Evolutionary conservation across 2,329 filamentous ascomycete genomes (phyloP).

Genomic region (Neonectria sp.): DNA sequence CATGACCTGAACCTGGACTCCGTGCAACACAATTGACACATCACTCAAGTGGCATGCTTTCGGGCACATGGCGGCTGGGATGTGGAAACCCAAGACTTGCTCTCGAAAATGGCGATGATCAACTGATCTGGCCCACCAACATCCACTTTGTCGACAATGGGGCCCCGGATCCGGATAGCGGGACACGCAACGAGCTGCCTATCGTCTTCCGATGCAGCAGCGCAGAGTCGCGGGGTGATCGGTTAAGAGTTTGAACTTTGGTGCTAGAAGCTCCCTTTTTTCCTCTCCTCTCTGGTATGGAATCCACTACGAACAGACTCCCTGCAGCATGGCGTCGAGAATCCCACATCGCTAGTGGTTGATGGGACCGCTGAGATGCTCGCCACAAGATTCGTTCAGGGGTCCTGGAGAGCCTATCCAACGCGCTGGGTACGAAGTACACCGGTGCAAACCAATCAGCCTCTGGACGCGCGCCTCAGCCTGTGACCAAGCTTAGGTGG

Average conservation of each 20-base stretch:
- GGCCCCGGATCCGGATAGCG: slow-evolving; percentile 8
- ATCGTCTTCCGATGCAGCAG: not conserved
- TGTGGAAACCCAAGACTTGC: slow-evolving; percentile 12
- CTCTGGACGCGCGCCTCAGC: slow-evolving; percentile 27
- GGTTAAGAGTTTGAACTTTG: slow-evolving; percentile 7
- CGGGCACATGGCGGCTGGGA: slow-evolving; percentile 4
- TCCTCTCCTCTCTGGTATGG: slow-evolving; percentile 2
- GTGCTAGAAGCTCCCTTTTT: slow-evolving; percentile 16
- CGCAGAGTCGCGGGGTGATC: not conserved
- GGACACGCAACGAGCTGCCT: slow-evolving; percentile 2
- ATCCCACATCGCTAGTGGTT: slow-evolving; percentile 30
- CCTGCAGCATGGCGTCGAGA: slow-evolving; percentile 31
- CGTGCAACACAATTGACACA: slow-evolving; percentile 28
- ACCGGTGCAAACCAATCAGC: slow-evolving; percentile 41
- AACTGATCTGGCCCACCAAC: slow-evolving; percentile 30
- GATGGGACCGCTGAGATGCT: slow-evolving; percentile 32
- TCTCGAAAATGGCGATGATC: slow-evolving; percentile 29
- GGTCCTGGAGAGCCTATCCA: slow-evolving; percentile 39
- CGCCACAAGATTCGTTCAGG: slow-evolving; percentile 29
- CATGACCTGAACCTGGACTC: slow-evolving; percentile 6
- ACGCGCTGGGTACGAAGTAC: slow-evolving; percentile 29
- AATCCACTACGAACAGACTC: slow-evolving; percentile 24
- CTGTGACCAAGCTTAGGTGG: slow-evolving; percentile 42
- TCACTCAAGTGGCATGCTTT: slow-evolving; percentile 31
- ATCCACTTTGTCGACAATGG: slow-evolving; percentile 29